phyloP scores from a whole-genome alignment of 2,329 filamentous ascomycete genomes.

The Trichoderma sp. region DNA sequence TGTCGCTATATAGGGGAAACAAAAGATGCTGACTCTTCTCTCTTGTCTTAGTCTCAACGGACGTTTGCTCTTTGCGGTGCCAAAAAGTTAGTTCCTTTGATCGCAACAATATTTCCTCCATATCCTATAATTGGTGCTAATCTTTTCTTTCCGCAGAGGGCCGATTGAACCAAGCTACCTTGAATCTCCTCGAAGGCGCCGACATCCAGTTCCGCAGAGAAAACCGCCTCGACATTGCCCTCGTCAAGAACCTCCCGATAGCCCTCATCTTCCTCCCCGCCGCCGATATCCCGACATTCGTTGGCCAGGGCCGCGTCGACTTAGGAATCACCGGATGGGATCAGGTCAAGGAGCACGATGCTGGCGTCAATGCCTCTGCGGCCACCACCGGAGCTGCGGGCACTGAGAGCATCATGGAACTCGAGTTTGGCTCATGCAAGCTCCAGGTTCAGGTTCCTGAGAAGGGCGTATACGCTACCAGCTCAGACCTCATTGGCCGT shows the following conservation, averaged over 20 bases:
- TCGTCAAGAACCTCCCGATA: slow-evolving; percentile 94
- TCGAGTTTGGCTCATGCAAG: slow-evolving; percentile 87
- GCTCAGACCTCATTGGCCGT: slow-evolving; percentile 80
- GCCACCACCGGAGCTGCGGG: slow-evolving; percentile 51
- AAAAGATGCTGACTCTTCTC: not conserved
- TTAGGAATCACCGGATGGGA: slow-evolving; percentile 93
- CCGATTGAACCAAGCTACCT: slow-evolving; percentile 79
- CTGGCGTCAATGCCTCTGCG: slow-evolving; percentile 48
- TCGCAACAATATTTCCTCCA: not conserved
- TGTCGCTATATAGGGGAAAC: not conserved
- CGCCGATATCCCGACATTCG: slow-evolving; percentile 95
- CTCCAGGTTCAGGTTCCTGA: slow-evolving; percentile 96
- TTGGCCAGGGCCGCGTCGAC: slow-evolving; percentile 90
- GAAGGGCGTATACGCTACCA: slow-evolving; percentile 68
- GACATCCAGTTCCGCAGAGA: slow-evolving; percentile 97
- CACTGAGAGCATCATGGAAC: slow-evolving; percentile 83
- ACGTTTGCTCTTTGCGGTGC: slow-evolving; percentile 92
- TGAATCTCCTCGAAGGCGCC: slow-evolving; percentile 88
- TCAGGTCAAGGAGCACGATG: slow-evolving; percentile 88
- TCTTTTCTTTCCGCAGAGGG: slow-evolving; percentile 62
- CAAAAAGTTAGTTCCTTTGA: slow-evolving; percentile 62
- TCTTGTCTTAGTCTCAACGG: slow-evolving; percentile 73
- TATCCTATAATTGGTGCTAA: slow-evolving; percentile 5
- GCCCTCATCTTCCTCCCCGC: slow-evolving; percentile 96
- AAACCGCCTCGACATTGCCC: slow-evolving; percentile 91